A percentile compares a stretch with the other conserved stretches of the same genome.
phyloP scores from a whole-genome alignment of 129 eudicot genomes.

The Glebionis coronaria region DNA sequence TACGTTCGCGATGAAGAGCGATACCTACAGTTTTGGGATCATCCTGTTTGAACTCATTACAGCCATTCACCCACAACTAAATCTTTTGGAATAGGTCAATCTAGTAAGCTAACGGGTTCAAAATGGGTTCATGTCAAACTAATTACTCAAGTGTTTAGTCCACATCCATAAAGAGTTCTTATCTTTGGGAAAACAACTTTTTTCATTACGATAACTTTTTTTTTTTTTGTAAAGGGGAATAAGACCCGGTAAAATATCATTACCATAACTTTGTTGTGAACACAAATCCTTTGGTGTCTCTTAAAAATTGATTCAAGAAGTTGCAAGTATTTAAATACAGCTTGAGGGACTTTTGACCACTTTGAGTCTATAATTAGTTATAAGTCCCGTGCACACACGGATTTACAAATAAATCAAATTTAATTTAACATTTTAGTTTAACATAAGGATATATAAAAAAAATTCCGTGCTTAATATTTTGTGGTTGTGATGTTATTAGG shows the following conservation, averaged over 20 bases:
- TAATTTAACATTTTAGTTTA: too few species aligned
- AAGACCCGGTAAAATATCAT: background rate
- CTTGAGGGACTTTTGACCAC: too few species aligned
- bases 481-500: too few species aligned
- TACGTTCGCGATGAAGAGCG: slow-evolving; percentile 79
- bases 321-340: too few species aligned
- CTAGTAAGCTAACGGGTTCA: slow-evolving; percentile 52
- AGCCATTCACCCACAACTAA: slow-evolving; percentile 98
- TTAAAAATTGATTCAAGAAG: too few species aligned
- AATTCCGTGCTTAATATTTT: too few species aligned
- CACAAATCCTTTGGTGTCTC: too few species aligned
- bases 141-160: background rate
- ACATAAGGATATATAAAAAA: too few species aligned
- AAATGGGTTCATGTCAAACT: background rate
- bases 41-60: slow-evolving; percentile 92
- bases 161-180: background rate
- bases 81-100: slow-evolving; percentile 89
- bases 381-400: too few species aligned
- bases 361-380: too few species aligned
- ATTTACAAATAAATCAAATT: too few species aligned
- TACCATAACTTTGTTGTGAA: background rate
- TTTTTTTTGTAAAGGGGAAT: background rate
- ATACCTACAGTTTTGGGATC: slow-evolving; percentile 90
- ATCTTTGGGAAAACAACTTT: background rate
- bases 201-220: too few species aligned